Percentiles rank a stretch among this genome's conserved stretches.
phyloP scores from a whole-genome alignment of 352 stramenopile genomes.

The Globisporangium recalcitrans region DNA sequence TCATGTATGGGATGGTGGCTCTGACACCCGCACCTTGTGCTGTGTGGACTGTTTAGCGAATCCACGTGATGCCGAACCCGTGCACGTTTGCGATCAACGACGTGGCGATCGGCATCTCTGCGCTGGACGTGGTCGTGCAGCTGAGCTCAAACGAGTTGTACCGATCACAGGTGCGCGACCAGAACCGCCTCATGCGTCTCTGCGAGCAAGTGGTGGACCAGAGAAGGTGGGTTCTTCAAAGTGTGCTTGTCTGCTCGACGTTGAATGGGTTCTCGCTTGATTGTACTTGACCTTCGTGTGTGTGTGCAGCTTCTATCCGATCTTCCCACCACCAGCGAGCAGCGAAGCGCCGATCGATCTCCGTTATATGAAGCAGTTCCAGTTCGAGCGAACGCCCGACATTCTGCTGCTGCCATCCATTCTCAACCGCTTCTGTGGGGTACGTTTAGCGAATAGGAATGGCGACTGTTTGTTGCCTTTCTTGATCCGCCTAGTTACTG shows the following conservation, averaged over 20 bases:
- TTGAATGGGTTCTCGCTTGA: neutral
- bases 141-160: slow-evolving; percentile 80
- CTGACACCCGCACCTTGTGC: neutral
- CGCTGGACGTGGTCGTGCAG: slow-evolving; percentile 89
- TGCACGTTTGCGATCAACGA: slow-evolving; percentile 94
- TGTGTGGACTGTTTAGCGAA: slow-evolving; percentile 45
- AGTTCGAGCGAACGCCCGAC: slow-evolving; percentile 91
- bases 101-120: slow-evolving; percentile 90
- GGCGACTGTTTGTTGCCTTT: neutral
- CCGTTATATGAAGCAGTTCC: slow-evolving; percentile 87
- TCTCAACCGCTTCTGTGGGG: slow-evolving; percentile 86
- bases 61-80: slow-evolving; percentile 95
- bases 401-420: slow-evolving; percentile 94
- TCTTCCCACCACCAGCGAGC: slow-evolving; percentile 64
- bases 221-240: slow-evolving; percentile 37
- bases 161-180: slow-evolving; percentile 43
- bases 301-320: slow-evolving; percentile 57
- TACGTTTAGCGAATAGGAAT: slow-evolving; percentile 27
- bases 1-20: too few relatives aligned
- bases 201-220: slow-evolving; percentile 80
- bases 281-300: neutral
- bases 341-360: slow-evolving; percentile 88
- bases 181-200: slow-evolving; percentile 70
- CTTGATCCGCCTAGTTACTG: neutral
- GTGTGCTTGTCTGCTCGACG: neutral